A percentile compares a stretch with the other conserved stretches of the same genome.
Conservation (phyloP, 2,329 filamentous ascomycete species). For the Didymella keratinophila region DNA sequence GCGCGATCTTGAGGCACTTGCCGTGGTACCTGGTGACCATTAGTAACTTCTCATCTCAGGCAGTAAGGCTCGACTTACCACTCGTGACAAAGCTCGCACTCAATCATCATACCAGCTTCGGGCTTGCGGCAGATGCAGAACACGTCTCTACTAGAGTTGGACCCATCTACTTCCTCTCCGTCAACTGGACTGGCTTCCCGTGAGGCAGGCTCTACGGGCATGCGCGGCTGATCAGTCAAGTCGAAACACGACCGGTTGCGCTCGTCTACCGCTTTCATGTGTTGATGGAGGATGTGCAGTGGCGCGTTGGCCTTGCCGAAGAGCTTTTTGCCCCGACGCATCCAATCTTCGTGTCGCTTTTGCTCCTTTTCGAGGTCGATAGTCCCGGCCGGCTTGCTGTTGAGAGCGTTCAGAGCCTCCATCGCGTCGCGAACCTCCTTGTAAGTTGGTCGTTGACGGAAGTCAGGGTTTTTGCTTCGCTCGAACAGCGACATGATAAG, state of each 20-base stretch:
- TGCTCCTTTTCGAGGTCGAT: constrained; percentile 93
- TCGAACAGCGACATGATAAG: constrained; percentile 85
- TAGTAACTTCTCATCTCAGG: constrained; percentile 24
- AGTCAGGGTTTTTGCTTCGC: constrained; percentile 76
- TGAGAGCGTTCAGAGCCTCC: constrained; percentile 84
- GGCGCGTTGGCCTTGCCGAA: constrained; percentile 99
- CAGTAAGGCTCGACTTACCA: constrained; percentile 68
- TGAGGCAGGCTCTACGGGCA: constrained; percentile 91
- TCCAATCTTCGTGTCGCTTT: constrained; percentile 97
- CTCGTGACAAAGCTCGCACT: constrained; percentile 97
- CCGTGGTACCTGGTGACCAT: constrained; percentile 84
- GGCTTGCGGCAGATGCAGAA: constrained; percentile 95
- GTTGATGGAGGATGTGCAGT: constrained; percentile 90
- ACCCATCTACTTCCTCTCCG: constrained; percentile 55
- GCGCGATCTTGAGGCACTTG: constrained; percentile 96
- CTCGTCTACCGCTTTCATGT: constrained; percentile 92
- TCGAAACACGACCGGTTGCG: constrained; percentile 94
- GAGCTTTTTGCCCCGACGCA: constrained; percentile 95
- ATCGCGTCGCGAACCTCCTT: constrained; percentile 89
- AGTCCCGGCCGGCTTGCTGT: constrained; percentile 90
- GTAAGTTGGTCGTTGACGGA: constrained; percentile 83
- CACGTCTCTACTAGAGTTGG: constrained; percentile 72
- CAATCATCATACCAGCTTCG: constrained; percentile 99
- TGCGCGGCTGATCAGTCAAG: constrained; percentile 82
- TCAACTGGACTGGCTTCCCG: constrained; percentile 74